These are phyloP conservation scores for Corymbia calophylla DNA, from an alignment of 441 rosid species.

Conservation along the genomic window DNA sequence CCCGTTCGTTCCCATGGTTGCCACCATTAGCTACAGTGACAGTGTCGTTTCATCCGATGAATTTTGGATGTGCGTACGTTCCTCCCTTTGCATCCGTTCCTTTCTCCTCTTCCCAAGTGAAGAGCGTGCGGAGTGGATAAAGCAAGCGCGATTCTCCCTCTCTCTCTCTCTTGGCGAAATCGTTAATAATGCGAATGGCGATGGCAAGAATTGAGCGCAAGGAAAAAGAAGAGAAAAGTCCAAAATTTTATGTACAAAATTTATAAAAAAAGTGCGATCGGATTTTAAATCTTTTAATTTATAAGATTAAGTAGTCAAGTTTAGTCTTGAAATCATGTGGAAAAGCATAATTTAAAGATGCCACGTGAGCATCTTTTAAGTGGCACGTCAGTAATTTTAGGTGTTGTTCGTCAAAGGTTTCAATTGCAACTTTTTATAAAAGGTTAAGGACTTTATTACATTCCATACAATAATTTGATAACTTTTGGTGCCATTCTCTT, in stretches of 20 bases:
- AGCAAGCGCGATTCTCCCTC: not conserved
- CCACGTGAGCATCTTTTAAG: no score
- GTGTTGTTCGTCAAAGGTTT: no score
- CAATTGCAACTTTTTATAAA: no score
- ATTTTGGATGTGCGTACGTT: not conserved
- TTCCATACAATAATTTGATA: no score
- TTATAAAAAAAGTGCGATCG: fast-evolving
- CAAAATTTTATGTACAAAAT: not conserved
- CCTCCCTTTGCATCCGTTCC: not conserved
- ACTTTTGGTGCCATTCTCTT: no score
- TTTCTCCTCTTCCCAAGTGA: not conserved
- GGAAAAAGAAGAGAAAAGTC: not conserved
- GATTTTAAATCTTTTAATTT: not conserved
- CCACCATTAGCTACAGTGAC: not conserved
- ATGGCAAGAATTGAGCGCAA: not conserved
- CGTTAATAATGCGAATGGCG: not conserved
- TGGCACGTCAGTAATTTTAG: no score
- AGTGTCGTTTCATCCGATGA: not conserved
- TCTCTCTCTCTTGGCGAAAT: not conserved
- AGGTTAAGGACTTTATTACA: no score
- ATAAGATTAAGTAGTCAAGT: no score
- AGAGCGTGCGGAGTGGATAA: not conserved
- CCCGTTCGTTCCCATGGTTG: not conserved
- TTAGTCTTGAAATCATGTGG: no score
- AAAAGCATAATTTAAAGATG: no score